Conservation (phyloP, 352 stramenopile genomes). For the Phytopythium mirpurense region DNA sequence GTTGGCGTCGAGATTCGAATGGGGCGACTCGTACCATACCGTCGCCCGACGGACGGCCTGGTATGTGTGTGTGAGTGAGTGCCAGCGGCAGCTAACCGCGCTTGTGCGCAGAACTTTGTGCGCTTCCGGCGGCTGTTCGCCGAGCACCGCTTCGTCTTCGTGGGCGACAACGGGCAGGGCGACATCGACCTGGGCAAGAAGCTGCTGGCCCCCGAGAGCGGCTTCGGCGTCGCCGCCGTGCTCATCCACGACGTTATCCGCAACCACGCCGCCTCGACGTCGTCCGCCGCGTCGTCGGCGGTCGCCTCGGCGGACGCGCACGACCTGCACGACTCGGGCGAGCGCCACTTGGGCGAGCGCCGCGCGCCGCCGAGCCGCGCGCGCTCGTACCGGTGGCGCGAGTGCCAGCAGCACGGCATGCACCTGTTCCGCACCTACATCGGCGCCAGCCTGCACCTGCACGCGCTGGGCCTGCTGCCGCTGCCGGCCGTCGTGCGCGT, state of each 20-base stretch:
- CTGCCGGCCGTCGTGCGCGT: slow-evolving; percentile 53
- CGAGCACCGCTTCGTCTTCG: slow-evolving; percentile 74
- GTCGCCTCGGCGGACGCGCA: slow-evolving; percentile 1
- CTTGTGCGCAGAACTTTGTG: slow-evolving; percentile 53
- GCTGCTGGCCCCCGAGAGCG: slow-evolving; percentile 39
- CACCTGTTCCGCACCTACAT: slow-evolving; percentile 78
- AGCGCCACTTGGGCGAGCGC: no score
- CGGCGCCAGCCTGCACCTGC: slow-evolving; percentile 55
- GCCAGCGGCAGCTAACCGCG: no score
- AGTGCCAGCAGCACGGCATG: slow-evolving; percentile 63
- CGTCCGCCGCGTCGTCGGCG: slow-evolving; percentile 1
- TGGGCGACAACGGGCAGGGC: slow-evolving; percentile 77
- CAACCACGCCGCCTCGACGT: slow-evolving; percentile 31
- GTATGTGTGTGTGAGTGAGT: no score
- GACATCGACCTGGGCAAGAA: slow-evolving; percentile 79
- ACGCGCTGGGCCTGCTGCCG: slow-evolving; percentile 40
- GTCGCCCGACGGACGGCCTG: no score
- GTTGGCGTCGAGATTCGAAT: not conserved
- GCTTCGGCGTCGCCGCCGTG: slow-evolving; percentile 53
- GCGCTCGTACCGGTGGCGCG: slow-evolving; percentile 52
- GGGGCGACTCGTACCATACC: not conserved
- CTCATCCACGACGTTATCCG: slow-evolving; percentile 83
- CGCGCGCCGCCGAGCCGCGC: slow-evolving; percentile 13
- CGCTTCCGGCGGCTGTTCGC: slow-evolving; percentile 66
- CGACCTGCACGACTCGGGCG: slow-evolving; percentile 1